Base-by-base conservation (phyloP, 1,284 basidiomycete genomes). In the Ceratobasidium sp. region DNA sequence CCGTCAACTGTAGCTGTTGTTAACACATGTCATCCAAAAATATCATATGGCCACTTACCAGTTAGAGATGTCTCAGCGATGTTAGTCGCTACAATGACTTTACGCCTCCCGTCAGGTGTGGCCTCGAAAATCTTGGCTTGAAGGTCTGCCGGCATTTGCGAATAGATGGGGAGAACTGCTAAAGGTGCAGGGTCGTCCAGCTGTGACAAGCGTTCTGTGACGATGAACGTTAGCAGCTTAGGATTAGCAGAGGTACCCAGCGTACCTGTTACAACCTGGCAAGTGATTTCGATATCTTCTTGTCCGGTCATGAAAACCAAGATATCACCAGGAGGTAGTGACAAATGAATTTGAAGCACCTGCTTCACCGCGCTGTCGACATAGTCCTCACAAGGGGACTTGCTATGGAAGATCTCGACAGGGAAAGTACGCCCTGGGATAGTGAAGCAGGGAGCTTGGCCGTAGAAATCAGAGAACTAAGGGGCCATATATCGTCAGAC, bases 261-360 rank as follows among this genome's bases (percentile, higher is more conserved):
- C 45, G 64, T 73, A 94, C 94, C 93, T 80, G 91, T 88, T 16
- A 97, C 84, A 32, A 97, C 95, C 77, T 93, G 90, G 79, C 95
- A 97, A 0, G 95, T 97, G 48, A 94, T 86, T 80, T 98, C 95
- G 75, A 99, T 99, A 80, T 99, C 97, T 81, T 99, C 97, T 82
- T 99, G 97, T 71, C 97, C 97, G 30, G 97, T 99, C 97, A 99
- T 99, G 81, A 99, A 99, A 16, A 99, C 94, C 43, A 99, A 85
- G 72, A 99, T 94, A 82, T 99, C 97, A 4, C 97, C 97, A 0
- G 89, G 89, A n/a, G 96, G 94, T 21, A 92, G 87, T 0, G 96
- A 95, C 28, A 99, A 84, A 79, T 99, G 97, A 64, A 99, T 98
- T 78, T 97, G 93, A 8, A 99, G 85, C 6, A 98, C 92, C 82